A percentile compares a stretch with the other conserved stretches of the same genome.
Evolutionary conservation across 805 yeast species (phyloP).

Genomic region (Saturnispora galanensis): DNA sequence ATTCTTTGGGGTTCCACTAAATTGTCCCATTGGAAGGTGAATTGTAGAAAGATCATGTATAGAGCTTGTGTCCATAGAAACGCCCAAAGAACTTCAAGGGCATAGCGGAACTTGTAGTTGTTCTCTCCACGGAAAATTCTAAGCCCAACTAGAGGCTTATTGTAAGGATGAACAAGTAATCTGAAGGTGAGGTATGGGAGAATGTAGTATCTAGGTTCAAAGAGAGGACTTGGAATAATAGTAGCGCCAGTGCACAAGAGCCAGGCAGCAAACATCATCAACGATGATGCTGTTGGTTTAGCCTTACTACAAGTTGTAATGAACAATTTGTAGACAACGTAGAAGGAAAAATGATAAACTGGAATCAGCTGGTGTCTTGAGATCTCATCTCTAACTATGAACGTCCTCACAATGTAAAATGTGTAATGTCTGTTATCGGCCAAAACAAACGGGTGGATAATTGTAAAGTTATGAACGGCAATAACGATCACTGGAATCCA

Average conservation of each 20-base stretch:
- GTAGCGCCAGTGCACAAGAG: constrained; percentile 46
- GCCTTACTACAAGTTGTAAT: constrained; percentile 3
- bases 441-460: constrained; percentile 79
- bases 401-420: constrained; percentile 68
- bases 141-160: constrained; percentile 20
- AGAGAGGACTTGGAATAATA: constrained; percentile 79
- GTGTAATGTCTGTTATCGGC: constrained; percentile 94
- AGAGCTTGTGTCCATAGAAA: constrained; percentile 44
- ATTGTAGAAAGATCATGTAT: constrained; percentile 44
- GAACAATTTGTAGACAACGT: constrained; percentile 19
- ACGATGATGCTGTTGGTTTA: constrained; percentile 17
- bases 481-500: constrained; percentile 30
- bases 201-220: constrained; percentile 90
- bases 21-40: constrained; percentile 59
- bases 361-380: constrained; percentile 48
- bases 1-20: constrained; percentile 64
- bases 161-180: constrained; percentile 37
- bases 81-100: constrained; percentile 55
- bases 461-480: constrained; percentile 50
- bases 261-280: constrained; percentile 40
- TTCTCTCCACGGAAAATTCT: constrained; percentile 15
- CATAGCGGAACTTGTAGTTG: constrained; percentile 27
- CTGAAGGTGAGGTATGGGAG: constrained; percentile 74
- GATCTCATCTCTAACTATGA: constrained; percentile 43
- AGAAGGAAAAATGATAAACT: constrained; percentile 51